These are phyloP conservation scores for Grosmannia clavigera DNA, from an alignment of 2,329 filamentous ascomycete genomes.

Conservation along the genomic window DNA sequence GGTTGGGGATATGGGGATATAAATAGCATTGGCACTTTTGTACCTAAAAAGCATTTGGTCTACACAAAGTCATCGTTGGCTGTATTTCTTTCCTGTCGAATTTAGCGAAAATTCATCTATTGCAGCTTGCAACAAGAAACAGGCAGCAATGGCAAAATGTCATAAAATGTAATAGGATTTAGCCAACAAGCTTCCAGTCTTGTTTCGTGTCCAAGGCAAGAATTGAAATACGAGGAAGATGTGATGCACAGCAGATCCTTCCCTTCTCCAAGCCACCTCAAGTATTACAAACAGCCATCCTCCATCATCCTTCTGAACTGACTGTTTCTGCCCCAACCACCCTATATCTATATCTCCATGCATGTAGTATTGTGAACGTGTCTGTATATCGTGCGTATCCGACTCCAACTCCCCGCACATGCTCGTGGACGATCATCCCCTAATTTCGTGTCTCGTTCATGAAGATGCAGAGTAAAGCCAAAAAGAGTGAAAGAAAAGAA, in stretches of 20 bases:
- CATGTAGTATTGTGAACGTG: neutral
- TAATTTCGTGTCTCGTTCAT: neutral
- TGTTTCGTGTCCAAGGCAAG: neutral
- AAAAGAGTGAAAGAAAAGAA: neutral
- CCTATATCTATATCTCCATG: neutral
- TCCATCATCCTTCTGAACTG: neutral
- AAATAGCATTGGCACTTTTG: too few relatives aligned
- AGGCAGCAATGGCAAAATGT: too few relatives aligned
- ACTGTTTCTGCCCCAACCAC: neutral
- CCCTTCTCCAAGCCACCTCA: neutral
- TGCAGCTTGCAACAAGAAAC: too few relatives aligned
- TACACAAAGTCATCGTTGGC: too few relatives aligned
- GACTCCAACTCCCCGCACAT: neutral
- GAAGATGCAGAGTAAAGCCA: neutral
- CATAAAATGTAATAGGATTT: neutral
- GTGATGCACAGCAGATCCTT: constrained; percentile 30
- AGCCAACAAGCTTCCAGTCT: neutral
- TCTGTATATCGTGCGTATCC: constrained; percentile 5
- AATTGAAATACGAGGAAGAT: neutral
- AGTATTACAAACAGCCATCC: neutral
- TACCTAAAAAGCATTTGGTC: too few relatives aligned
- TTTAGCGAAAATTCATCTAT: too few relatives aligned
- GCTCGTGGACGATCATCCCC: neutral
- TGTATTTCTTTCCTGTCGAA: too few relatives aligned
- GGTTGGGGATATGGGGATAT: neutral